Evolutionary conservation across 2,329 filamentous ascomycete species (phyloP).

Genomic region (Paracoccidioides brasiliensis): DNA sequence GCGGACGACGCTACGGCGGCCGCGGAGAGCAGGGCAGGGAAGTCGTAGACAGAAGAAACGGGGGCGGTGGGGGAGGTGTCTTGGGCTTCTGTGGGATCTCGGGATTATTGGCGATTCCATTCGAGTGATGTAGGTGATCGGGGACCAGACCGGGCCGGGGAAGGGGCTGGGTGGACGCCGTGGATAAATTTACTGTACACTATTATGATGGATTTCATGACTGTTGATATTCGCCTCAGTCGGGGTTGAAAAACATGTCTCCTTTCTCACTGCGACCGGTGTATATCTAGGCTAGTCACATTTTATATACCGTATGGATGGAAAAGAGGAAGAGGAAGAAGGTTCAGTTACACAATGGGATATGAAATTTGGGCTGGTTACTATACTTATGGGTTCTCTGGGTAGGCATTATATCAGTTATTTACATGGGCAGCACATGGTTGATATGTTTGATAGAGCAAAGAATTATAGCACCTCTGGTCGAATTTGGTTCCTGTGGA

Average conservation of each 20-base stretch:
- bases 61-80: slow-evolving; percentile 1
- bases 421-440: background rate
- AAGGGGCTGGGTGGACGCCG: no score
- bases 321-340: background rate
- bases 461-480: background rate
- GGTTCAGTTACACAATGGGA: background rate
- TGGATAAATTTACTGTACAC: background rate
- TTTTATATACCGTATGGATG: background rate
- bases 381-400: background rate
- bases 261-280: no score
- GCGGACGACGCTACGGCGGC: slow-evolving; percentile 58
- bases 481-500: background rate
- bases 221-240: no score
- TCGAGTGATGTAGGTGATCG: no score
- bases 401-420: background rate
- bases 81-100: background rate
- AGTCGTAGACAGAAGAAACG: background rate
- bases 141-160: no score
- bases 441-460: background rate
- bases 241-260: no score
- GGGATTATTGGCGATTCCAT: background rate
- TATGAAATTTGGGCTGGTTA: background rate
- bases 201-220: background rate
- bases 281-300: no score
- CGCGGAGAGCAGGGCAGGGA: slow-evolving; percentile 28